Evolutionary conservation across 2,329 filamentous ascomycete species (phyloP), one percentile per base, ranked within the genome.

Genomic region (Salinomyces thailandicus): DNA sequence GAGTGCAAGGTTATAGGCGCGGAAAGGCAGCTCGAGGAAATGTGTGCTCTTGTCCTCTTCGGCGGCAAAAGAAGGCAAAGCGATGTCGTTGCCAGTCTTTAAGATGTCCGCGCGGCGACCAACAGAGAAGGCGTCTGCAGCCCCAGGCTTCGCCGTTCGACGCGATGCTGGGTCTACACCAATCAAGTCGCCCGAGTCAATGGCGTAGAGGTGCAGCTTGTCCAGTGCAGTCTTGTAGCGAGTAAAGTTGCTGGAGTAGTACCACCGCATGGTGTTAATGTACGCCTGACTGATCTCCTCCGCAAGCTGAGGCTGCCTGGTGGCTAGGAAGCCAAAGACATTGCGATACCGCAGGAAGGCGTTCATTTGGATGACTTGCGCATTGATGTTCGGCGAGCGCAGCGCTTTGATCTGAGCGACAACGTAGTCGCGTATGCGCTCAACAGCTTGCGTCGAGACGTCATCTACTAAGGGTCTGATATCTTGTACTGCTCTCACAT

Each of bases 241-340:
- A 3, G 75, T 78, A 55, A 98, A 98, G 58, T 95, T 85, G 47
- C 82, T 91, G 36, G 81, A 64, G 57, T 96, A 96, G 55, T 98
- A 98, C 91, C 91, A 98, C 36, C 86, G 77, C 85, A 98, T 98
- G 0, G 93, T 98, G 58, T 95, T 94, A 65, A 93, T 80, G 54
- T 98, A 98, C 3, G 93, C 91, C 57, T 85, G 81, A 6, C 79
- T 79, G 46, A 98, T 93, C 60, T 98, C 85, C 36, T 87, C 80
- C 6, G 85, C 85, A 5, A 98, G 74, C n/a, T 75, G 71, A 1
- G 81, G 68, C 51, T 96, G 86, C 47, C 89, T 81, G 49, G 75
- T 79, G 41, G 85, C 77, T 19, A 98, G 69, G 54, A 96, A 98
- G 5, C 75, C 71, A 60, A 80, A 98, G 0, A 95, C 66, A 20